Percentiles rank a stretch among this genome's conserved stretches.
Conservation (phyloP, 2,329 filamentous ascomycete genomes). For the Colletotrichum zoysiae region DNA sequence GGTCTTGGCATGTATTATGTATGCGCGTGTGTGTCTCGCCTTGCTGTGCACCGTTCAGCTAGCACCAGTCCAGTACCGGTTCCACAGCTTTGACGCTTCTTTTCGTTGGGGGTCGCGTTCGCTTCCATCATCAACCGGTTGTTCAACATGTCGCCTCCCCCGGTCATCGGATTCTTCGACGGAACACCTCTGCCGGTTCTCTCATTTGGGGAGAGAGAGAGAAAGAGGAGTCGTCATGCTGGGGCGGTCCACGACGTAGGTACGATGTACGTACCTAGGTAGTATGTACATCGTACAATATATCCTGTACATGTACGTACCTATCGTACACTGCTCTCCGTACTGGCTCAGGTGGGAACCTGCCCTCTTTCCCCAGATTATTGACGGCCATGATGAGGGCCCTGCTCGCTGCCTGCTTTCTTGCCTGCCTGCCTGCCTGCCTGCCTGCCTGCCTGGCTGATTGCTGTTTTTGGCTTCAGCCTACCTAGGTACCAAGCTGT, state of each 20-base stretch:
- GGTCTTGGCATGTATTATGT: neutral
- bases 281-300: too few relatives aligned
- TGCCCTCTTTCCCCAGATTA: neutral
- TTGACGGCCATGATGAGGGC: neutral
- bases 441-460: too few relatives aligned
- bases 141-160: neutral
- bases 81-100: neutral
- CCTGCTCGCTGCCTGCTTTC: neutral
- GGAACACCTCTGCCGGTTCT: neutral
- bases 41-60: constrained; percentile 1
- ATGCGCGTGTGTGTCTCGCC: neutral
- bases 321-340: neutral
- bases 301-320: neutral
- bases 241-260: neutral
- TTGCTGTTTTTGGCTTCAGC: neutral
- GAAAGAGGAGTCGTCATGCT: neutral
- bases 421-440: neutral
- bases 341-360: neutral
- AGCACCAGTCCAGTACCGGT: neutral
- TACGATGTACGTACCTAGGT: neutral
- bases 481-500: neutral
- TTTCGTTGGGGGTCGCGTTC: neutral
- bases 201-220: neutral
- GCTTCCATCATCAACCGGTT: neutral
- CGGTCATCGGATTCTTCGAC: constrained; percentile 17